A percentile compares a stretch with the other conserved stretches of the same genome.
Conservation (phyloP, 306 rosid species). For the Lathyrus oleraceus region DNA sequence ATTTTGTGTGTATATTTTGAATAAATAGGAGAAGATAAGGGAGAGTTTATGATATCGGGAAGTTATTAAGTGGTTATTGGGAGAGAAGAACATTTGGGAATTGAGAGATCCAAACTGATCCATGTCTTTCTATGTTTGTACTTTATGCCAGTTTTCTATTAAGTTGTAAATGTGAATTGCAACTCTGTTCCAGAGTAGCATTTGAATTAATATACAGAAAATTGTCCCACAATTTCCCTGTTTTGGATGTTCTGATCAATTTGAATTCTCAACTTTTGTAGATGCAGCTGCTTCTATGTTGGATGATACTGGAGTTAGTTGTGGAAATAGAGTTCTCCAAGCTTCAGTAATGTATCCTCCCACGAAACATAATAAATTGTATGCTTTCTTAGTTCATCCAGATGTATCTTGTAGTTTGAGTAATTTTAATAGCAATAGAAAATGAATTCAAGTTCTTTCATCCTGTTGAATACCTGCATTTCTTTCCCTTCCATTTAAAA, state of each 20-base stretch:
- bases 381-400: constrained; percentile 52
- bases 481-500: neutral
- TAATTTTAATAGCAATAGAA: neutral
- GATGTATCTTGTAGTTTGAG: constrained; percentile 29
- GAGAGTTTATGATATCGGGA: no score
- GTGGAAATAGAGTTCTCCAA: constrained; percentile 53
- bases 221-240: no score
- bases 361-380: constrained; percentile 83
- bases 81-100: no score
- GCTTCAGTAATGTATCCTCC: constrained; percentile 66
- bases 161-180: no score
- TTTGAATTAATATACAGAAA: no score
- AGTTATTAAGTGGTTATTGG: no score
- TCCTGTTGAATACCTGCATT: neutral
- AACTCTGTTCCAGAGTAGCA: no score
- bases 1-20: no score
- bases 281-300: constrained; percentile 44
- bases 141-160: no score
- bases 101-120: no score
- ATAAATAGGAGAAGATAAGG: no score
- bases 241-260: constrained; percentile 14
- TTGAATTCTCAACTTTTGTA: constrained; percentile 44
- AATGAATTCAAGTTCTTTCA: constrained; percentile 10
- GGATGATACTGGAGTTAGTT: constrained; percentile 55
- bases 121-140: no score